Evolutionary conservation across 2,329 filamentous ascomycete genomes (phyloP), one percentile per base, ranked within the genome.

Genomic region (Neurospora sp.): DNA sequence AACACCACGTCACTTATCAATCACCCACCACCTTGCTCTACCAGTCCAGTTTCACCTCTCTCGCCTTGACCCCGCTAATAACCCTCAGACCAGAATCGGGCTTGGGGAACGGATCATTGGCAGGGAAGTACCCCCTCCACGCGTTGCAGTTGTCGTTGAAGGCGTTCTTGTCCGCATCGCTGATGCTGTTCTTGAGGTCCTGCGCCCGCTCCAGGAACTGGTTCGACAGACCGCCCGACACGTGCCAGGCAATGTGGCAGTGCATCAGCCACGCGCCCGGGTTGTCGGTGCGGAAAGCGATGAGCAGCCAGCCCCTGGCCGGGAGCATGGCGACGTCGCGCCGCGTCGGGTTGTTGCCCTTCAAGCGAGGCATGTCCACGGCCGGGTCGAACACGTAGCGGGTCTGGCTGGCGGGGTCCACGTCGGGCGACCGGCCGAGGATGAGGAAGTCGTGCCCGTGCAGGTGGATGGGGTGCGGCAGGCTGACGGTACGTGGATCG

Each of bases 231-330:
- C 84, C 85, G 70, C 81, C 80, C 67, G 77, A 79, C 57, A 84
- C 79, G 74, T 87, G 85, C 83, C 81, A 85, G 23, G 82, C 81
- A 70, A 84, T 83, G 73, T 84, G 82, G 77, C 82, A 84, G 75
- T 84, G 82, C 77, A 84, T 79, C n/a, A 83, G 75, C 82, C 82
- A 84, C 6, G 81, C 76, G 66, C 84, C 84, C 0, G 84, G 84
- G 72, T 86, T 86, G 75, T 87, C 80, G 0, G 82, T 79, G 68
- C 78, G 74, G 75, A 85, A 86, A 0, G 82, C 84, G 10, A 86
- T 76, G 1, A 83, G 79, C 5, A 86, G 70, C 77, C 83, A 83
- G 2, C 84, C 84, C 23, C 75, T 76, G 8, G 77, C 77, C 0
- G 83, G 81, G 2, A 86, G 75, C 71, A 82, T 80, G 4, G 81